Conservation (phyloP, 768 basidiomycete genomes). For the Cyathus striatus region DNA sequence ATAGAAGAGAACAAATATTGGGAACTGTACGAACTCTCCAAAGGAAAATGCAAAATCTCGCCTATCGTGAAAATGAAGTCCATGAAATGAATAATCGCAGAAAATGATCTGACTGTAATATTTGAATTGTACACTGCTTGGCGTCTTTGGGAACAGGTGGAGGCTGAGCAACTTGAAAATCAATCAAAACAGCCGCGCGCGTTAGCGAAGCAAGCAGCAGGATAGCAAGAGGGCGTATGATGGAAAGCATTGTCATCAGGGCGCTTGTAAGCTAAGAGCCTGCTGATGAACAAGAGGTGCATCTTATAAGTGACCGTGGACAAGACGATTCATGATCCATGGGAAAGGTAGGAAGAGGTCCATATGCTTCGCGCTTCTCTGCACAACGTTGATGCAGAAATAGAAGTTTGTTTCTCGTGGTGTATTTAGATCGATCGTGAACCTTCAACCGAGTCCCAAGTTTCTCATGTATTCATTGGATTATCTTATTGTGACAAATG, state of each 20-base stretch:
- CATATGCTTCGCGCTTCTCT: neutral
- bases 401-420: too few species aligned
- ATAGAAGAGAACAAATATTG: neutral
- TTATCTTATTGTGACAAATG: too few species aligned
- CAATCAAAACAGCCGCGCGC: conserved; percentile 43
- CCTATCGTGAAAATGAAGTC: too few species aligned
- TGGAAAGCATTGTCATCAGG: neutral
- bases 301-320: too few species aligned
- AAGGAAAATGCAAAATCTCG: conserved; percentile 72
- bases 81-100: too few species aligned
- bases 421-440: too few species aligned
- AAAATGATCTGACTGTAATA: too few species aligned
- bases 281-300: too few species aligned
- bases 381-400: too few species aligned
- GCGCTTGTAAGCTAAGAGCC: too few species aligned
- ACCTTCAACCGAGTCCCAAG: too few species aligned
- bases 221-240: neutral
- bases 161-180: conserved; percentile 73
- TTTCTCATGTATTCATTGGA: too few species aligned
- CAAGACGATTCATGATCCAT: neutral
- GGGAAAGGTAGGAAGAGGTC: neutral
- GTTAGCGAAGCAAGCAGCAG: conserved; percentile 1
- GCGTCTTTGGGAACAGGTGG: conserved; percentile 58
- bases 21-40: conserved; percentile 40
- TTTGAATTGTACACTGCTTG: conserved; percentile 58